Conservation (phyloP, 345 rosid species). For the Populus ilicifolia region DNA sequence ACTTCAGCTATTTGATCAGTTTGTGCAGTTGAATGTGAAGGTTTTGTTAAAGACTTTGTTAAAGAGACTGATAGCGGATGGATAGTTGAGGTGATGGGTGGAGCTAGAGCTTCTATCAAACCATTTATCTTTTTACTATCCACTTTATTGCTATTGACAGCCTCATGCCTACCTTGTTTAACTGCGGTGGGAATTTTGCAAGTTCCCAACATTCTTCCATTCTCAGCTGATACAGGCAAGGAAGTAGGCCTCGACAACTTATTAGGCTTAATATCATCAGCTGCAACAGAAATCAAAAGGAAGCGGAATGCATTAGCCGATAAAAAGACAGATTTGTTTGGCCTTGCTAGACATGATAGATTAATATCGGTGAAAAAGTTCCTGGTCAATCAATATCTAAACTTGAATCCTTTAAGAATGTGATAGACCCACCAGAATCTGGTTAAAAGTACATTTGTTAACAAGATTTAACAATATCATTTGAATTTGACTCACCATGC, state of each 20-base stretch:
- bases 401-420: background rate
- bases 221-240: constrained; percentile 3
- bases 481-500: constrained; percentile 31
- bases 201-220: constrained; percentile 20
- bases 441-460: background rate
- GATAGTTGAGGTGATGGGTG: background rate
- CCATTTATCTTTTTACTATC: constrained; percentile 14
- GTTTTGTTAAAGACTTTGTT: constrained; percentile 19
- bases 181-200: constrained; percentile 5
- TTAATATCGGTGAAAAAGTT: background rate
- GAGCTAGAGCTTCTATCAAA: background rate
- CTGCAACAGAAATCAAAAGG: constrained; percentile 13
- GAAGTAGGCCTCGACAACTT: constrained; percentile 4
- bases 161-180: constrained; percentile 1
- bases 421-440: background rate
- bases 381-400: background rate
- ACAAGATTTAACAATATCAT: background rate
- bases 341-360: background rate
- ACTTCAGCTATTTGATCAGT: constrained; percentile 37
- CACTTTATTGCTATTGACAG: constrained; percentile 5
- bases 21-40: constrained; percentile 23
- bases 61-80: background rate
- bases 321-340: background rate
- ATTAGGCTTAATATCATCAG: constrained; percentile 13
- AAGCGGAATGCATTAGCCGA: background rate